These are phyloP conservation scores for Colletotrichum chrysophilum DNA, from an alignment of 2,329 filamentous ascomycete genomes.

Conservation along the genomic window DNA sequence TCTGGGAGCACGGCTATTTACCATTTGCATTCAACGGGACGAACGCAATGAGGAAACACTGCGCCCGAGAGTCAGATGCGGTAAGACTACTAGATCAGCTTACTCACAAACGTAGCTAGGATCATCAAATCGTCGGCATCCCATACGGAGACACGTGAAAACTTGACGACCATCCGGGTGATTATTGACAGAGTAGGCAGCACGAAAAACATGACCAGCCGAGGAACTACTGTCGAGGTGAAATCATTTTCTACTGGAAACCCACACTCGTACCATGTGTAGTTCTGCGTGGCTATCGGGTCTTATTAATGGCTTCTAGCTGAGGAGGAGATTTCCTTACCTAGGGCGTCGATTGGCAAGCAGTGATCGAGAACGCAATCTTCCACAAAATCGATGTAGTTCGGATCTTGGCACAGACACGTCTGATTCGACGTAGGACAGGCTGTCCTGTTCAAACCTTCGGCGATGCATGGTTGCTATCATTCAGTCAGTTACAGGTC, in stretches of 20 bases:
- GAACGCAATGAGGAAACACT: background rate
- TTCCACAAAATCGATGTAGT: background rate
- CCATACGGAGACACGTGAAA: background rate
- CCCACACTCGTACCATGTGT: background rate
- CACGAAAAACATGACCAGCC: background rate
- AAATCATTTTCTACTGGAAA: background rate
- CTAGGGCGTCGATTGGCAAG: background rate
- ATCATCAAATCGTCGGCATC: background rate
- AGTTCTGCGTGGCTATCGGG: background rate
- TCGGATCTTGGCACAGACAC: background rate
- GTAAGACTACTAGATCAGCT: too few species aligned
- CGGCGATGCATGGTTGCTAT: background rate
- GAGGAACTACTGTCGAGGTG: background rate
- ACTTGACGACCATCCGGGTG: background rate
- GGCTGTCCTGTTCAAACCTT: background rate
- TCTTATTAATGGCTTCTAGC: background rate
- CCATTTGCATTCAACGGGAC: background rate
- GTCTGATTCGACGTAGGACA: background rate
- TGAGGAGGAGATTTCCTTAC: background rate
- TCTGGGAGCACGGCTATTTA: background rate
- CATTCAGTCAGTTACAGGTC: background rate
- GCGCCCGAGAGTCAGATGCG: background rate
- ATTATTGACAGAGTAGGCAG: background rate
- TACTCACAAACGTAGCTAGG: background rate
- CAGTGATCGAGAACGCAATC: background rate